Conservation (phyloP, 2,329 filamentous ascomycete genomes). For the Hypomyces perniciosus region DNA sequence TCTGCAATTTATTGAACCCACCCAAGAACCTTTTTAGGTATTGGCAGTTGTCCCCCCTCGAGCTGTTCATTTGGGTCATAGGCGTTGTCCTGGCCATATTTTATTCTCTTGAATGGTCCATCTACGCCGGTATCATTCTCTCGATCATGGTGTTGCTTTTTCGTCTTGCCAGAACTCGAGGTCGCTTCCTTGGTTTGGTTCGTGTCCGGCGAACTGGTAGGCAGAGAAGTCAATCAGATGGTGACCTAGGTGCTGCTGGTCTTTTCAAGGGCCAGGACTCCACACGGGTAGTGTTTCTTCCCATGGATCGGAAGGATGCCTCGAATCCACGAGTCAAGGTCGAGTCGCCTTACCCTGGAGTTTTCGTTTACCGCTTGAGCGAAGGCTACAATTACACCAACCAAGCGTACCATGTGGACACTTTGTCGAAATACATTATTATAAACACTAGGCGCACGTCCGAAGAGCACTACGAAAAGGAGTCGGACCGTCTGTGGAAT, state of each 20-base stretch:
- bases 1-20: slow-evolving; percentile 68
- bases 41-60: slow-evolving; percentile 69
- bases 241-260: neutral
- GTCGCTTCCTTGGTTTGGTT: slow-evolving; percentile 40
- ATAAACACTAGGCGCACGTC: slow-evolving; percentile 35
- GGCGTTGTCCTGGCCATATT: slow-evolving; percentile 58
- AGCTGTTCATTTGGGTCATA: slow-evolving; percentile 68
- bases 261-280: neutral
- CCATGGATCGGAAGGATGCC: slow-evolving; percentile 35
- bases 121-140: slow-evolving; percentile 42
- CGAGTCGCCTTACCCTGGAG: slow-evolving; percentile 39
- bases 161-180: slow-evolving; percentile 41
- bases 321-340: slow-evolving; percentile 40
- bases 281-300: slow-evolving; percentile 34
- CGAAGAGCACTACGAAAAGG: slow-evolving; percentile 30
- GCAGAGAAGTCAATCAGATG: neutral
- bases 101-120: slow-evolving; percentile 43
- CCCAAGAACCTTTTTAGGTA: slow-evolving; percentile 71
- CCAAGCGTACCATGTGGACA: slow-evolving; percentile 41
- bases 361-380: slow-evolving; percentile 47
- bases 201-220: slow-evolving; percentile 15
- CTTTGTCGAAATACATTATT: slow-evolving; percentile 34
- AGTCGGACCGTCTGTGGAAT: slow-evolving; percentile 49
- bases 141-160: slow-evolving; percentile 39
- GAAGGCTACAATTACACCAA: slow-evolving; percentile 50